Percentiles rank a stretch among this genome's conserved stretches.
phyloP scores from a whole-genome alignment of 1,139 yeast genomes.

The Yamadazyma pseudoaaseri region DNA sequence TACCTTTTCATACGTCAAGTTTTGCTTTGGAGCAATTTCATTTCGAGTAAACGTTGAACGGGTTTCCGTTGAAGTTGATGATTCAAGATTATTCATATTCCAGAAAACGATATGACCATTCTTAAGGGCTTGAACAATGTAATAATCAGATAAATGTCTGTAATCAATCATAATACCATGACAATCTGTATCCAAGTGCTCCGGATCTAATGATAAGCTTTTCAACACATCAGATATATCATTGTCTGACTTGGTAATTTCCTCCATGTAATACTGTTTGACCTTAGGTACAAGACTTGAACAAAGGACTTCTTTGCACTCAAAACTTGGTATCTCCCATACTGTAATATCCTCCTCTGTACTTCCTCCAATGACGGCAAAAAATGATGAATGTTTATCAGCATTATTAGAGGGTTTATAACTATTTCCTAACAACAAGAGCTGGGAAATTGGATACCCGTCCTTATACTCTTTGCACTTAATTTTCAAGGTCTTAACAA shows the following conservation, averaged over 20 bases:
- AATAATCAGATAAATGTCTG: constrained; percentile 4
- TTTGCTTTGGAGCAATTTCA: constrained; percentile 8
- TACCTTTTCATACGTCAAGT: constrained; percentile 9
- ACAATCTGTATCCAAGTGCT: background rate
- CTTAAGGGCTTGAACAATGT: constrained; percentile 26
- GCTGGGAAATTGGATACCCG: constrained; percentile 12
- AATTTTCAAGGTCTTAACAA: constrained; percentile 62
- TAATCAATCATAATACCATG: background rate
- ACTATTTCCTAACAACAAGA: constrained; percentile 11
- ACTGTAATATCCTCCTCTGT: constrained; percentile 59
- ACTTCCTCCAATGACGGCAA: constrained; percentile 46
- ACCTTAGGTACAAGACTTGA: constrained; percentile 5
- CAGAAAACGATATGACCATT: constrained; percentile 32
- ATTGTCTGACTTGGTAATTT: constrained; percentile 8
- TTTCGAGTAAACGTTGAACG: constrained; percentile 15
- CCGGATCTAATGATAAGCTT: constrained; percentile 11
- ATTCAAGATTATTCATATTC: constrained; percentile 25
- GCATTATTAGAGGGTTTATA: constrained; percentile 3
- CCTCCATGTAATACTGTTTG: constrained; percentile 11
- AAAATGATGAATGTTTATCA: constrained; percentile 17
- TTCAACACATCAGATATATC: constrained; percentile 10
- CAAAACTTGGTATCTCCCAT: constrained; percentile 73
- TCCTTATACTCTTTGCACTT: constrained; percentile 24
- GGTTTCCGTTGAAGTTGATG: constrained; percentile 21
- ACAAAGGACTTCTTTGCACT: constrained; percentile 55